Percentiles rank a stretch among this genome's conserved stretches.
Conservation (phyloP, 805 yeast genomes). For the Wickerhamomyces alni region DNA sequence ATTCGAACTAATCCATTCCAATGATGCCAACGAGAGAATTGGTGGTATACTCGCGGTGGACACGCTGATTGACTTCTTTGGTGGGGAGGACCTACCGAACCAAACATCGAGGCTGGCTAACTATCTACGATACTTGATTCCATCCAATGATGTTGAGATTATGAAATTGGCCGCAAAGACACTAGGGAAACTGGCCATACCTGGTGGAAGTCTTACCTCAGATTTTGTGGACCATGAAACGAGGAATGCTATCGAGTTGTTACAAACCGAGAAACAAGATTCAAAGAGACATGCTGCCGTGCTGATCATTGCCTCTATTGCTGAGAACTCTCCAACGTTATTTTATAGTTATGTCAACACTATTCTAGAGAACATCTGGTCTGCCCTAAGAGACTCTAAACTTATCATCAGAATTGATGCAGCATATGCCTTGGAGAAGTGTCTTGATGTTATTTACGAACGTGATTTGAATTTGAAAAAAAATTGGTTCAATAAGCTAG, state of each 20-base stretch:
- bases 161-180: conserved; percentile 85
- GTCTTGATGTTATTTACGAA: conserved; percentile 72
- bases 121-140: conserved; percentile 71
- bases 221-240: conserved; percentile 93
- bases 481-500: conserved; percentile 68
- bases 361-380: conserved; percentile 80
- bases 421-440: conserved; percentile 71
- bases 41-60: conserved; percentile 93
- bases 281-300: conserved; percentile 88
- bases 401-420: conserved; percentile 74
- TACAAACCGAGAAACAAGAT: conserved; percentile 82
- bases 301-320: conserved; percentile 73
- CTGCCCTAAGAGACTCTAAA: conserved; percentile 77
- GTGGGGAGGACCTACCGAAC: conserved; percentile 80
- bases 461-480: conserved; percentile 67
- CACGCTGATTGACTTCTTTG: conserved; percentile 77
- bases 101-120: conserved; percentile 90
- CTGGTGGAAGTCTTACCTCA: conserved; percentile 85
- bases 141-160: conserved; percentile 76
- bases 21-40: conserved; percentile 63
- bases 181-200: conserved; percentile 81
- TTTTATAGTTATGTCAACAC: conserved; percentile 73
- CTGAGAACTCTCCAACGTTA: conserved; percentile 80
- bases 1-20: conserved; percentile 75
- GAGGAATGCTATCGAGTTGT: conserved; percentile 84